Evolutionary conservation across 129 eudicot species (phyloP).

Genomic region (Oenanthe sinensis): DNA sequence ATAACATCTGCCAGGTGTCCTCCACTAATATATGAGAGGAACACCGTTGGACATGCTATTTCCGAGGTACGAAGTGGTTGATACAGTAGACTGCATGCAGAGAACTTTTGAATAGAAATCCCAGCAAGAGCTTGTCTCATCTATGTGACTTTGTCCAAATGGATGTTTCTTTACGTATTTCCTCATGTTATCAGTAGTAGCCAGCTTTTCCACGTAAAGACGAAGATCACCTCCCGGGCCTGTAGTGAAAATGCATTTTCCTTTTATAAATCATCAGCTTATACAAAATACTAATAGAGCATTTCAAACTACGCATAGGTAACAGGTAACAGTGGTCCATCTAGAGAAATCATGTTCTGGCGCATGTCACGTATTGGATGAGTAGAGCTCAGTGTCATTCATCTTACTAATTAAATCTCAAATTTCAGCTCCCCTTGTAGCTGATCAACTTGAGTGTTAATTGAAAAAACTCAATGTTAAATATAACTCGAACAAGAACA

Average conservation of each 20-base stretch:
- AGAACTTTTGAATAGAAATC: constrained; percentile 40
- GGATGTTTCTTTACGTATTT: constrained; percentile 57
- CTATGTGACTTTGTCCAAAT: constrained; percentile 57
- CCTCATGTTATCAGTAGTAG: constrained; percentile 35
- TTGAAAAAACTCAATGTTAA: not conserved
- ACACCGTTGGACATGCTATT: not conserved
- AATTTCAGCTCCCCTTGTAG: not conserved
- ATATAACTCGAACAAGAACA: not conserved
- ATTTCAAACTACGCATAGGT: not conserved
- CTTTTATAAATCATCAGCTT: not conserved
- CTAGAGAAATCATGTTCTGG: not conserved
- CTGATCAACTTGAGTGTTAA: not conserved
- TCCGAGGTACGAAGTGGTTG: not conserved
- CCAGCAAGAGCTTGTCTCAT: constrained; percentile 47
- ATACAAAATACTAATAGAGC: not conserved
- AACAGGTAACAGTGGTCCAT: not conserved
- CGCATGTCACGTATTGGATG: not conserved
- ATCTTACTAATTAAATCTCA: not conserved
- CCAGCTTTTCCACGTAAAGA: constrained; percentile 51
- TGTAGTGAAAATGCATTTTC: constrained; percentile 17
- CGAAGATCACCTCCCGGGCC: constrained; percentile 70
- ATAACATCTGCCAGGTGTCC: not conserved
- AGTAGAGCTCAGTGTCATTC: not conserved
- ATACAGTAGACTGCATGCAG: not conserved
- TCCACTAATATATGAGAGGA: not conserved